Evolutionary conservation across 1,284 basidiomycete genomes (phyloP), one percentile per base, ranked within the genome.

Genomic region (Cryptococcus deneoformans): DNA sequence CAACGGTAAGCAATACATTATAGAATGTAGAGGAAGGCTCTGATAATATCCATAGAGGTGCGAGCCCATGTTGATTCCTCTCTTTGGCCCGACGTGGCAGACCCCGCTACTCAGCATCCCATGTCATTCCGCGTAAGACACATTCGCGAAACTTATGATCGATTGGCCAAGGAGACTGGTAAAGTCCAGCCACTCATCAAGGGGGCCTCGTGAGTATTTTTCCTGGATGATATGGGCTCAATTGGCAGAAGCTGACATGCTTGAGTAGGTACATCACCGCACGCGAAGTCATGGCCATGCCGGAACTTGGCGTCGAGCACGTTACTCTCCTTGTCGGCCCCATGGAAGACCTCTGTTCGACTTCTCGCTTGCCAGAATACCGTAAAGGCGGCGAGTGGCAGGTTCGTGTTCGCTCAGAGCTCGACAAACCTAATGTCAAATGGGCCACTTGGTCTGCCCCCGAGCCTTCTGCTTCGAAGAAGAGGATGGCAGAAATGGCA

Each of bases 171-270:
- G 52, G 60, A 58, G 45, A 65, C 64, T 2, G 67, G 69, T 50
- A 60, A 65, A 51, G 46, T 55, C 0, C 62, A 63, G 46, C 70
- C 70, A 20, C 60, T 64, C 24, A 71, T 68, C 67, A 72, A 70
- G 59, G 60, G 65, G 14, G 71, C 71, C 11, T 63, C 62, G 63
- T 72, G 50, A 61, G 66, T 69, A n/a, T 35, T 9, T 9, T 47
- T 35, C 16, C 29, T 39, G 29, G 9, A n/a, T 16, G 20, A 7
- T 7, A 29, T n/a, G 9, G 38, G 24, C 5, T 47, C 34, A 35
- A 36, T n/a, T 38, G 3, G 44, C 50, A 14, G 39, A 46, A 6
- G 24, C 42, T 56, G 39, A 50, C 46, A 24, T 9, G 16, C 51
- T 46, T 34, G 39, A 34, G 14, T 53, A 64, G 64, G 3, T 63